Evolutionary conservation across 805 yeast genomes (phyloP).

Genomic region (Yarrowia alimentaria): DNA sequence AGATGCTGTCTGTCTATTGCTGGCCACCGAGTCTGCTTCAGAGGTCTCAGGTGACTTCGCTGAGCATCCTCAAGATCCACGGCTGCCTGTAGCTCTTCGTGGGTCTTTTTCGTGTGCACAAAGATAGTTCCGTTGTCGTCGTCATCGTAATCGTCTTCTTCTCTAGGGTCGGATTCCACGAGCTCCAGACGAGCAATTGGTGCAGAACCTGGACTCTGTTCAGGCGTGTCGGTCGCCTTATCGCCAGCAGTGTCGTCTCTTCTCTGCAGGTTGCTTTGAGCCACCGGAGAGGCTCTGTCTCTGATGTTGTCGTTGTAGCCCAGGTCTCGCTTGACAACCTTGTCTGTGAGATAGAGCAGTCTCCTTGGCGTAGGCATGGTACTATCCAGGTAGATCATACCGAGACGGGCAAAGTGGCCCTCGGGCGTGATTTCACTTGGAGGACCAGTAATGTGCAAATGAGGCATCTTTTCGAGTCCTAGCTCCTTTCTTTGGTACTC

Average conservation of each 20-base stretch:
- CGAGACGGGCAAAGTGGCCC: neutral
- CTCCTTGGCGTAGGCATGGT: slow-evolving; percentile 1
- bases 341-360: neutral
- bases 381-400: neutral
- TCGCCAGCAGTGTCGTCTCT: too few species aligned
- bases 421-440: neutral
- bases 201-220: too few species aligned
- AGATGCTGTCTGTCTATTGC: neutral
- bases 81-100: slow-evolving; percentile 1
- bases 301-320: too few species aligned
- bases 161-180: neutral
- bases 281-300: too few species aligned
- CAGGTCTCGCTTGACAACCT: too few species aligned
- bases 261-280: too few species aligned
- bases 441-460: neutral
- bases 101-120: neutral
- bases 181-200: too few species aligned
- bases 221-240: too few species aligned
- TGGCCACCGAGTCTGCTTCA: too few species aligned
- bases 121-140: slow-evolving; percentile 10
- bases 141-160: slow-evolving; percentile 10
- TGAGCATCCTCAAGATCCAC: neutral
- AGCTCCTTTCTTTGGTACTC: too few species aligned
- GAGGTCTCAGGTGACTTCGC: neutral
- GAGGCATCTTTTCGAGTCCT: too few species aligned